Evolutionary conservation across 2,329 filamentous ascomycete species (phyloP).

Genomic region (Fusarium nematophilum): DNA sequence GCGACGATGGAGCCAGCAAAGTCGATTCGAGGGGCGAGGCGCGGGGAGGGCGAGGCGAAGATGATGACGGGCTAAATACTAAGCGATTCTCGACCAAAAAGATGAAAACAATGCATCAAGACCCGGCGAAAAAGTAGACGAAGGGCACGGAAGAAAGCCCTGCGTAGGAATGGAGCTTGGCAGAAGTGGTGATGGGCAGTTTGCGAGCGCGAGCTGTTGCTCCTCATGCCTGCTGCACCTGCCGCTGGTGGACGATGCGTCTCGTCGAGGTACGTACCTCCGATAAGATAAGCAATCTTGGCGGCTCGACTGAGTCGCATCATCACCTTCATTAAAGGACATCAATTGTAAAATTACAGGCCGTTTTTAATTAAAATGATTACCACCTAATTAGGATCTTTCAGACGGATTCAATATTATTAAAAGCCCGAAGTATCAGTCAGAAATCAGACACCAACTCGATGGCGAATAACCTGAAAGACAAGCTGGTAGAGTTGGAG

Average conservation of each 20-base stretch:
- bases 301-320: slow-evolving; percentile 17
- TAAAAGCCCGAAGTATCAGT: no score
- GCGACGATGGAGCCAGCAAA: slow-evolving; percentile 10
- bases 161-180: slow-evolving; percentile 26
- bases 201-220: slow-evolving; percentile 9
- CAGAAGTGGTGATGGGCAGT: slow-evolving; percentile 21
- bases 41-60: not conserved
- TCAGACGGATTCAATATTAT: no score
- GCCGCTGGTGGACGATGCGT: slow-evolving; percentile 13
- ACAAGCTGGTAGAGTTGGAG: no score
- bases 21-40: slow-evolving; percentile 3
- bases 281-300: slow-evolving; percentile 35
- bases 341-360: no score
- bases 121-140: not conserved
- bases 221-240: slow-evolving; percentile 15
- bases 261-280: slow-evolving; percentile 27
- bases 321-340: no score
- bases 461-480: no score
- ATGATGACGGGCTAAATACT: not conserved
- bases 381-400: no score
- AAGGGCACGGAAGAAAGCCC: not conserved
- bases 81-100: not conserved
- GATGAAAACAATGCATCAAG: slow-evolving; percentile 1
- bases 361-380: no score
- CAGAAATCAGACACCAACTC: no score